These are phyloP conservation scores for Zangia roseola DNA, from an alignment of 768 basidiomycete genomes.

Conservation along the genomic window DNA sequence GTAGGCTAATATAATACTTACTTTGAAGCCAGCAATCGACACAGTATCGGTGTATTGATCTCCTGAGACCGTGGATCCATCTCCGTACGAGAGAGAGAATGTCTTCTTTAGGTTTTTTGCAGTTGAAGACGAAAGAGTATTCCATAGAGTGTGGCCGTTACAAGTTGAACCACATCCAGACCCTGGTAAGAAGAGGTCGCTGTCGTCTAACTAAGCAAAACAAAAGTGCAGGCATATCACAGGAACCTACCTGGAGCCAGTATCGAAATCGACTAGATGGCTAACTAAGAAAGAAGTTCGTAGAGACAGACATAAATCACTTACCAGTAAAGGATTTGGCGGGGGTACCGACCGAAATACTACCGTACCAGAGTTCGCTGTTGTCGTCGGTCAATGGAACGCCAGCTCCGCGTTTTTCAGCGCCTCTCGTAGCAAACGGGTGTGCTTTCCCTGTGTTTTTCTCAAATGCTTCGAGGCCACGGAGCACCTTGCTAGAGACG, in stretches of 20 bases:
- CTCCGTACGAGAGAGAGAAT: not conserved
- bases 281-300: not conserved
- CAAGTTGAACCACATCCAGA: constrained; percentile 25
- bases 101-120: not conserved
- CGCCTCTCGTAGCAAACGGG: not conserved
- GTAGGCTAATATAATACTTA: not conserved
- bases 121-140: constrained; percentile 19
- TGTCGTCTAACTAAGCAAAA: constrained; percentile 9
- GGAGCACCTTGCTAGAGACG: not conserved
- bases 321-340: not conserved
- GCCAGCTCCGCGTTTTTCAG: not conserved
- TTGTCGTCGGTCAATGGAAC: not conserved
- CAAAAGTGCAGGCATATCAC: no score
- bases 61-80: not conserved
- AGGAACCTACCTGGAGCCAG: constrained; percentile 18
- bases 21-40: constrained; percentile 6
- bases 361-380: constrained; percentile 4
- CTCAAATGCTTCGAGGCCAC: constrained; percentile 1
- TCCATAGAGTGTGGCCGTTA: constrained; percentile 29
- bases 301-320: not conserved
- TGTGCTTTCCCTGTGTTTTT: constrained; percentile 1
- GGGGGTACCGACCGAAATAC: constrained; percentile 9
- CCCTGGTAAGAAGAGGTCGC: constrained; percentile 30
- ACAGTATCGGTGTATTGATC: constrained; percentile 7
- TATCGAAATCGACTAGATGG: constrained; percentile 22